Evolutionary conservation across 176 grass and related monocot species (phyloP), one percentile per base, ranked within the genome.

Genomic region (Calamus simplicifolius): DNA sequence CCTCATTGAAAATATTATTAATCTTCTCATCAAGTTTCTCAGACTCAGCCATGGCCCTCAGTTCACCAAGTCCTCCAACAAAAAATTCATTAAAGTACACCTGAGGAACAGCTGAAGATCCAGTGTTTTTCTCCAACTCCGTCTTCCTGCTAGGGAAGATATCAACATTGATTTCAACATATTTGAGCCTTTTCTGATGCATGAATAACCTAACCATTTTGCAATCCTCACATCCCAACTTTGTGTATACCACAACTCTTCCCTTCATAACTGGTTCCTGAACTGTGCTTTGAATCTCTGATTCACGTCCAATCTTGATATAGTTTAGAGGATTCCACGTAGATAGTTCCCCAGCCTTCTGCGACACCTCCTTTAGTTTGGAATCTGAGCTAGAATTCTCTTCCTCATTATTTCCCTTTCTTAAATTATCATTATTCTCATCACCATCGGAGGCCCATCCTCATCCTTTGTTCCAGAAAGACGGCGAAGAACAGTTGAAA

Each of bases 391-490:
- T 69, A 54, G 69, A 56, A 31, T 52, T 56, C 51, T 66, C 43
- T 17, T 73, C 74, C 21, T 76, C 75, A 25, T 69, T 58, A 50
- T 63, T 16, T 5, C 38, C 73, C n/a, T 52, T 78, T 84, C 58
- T 59, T 52, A 68, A 71, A 73, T 28, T 4, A 73, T 75, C 77
- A 71, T 54, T 74, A 49, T 76, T 66, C 52, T 78, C 82, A 67
- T 68, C 77, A 63, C 77, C 80, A 76, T 58, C 69, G 62, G 63
- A 64, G 55, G 55, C 17, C 61, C 70, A 58, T 73, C 75, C n/a
- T 90, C 82, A 17, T 96, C 80, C 65, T 82, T 96, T 74, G 79
- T 96, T 30, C 91, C 80, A 75, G 91, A 96, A 71, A 96, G 81
- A 23, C 72, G 86, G 4, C 91, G 83, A 50, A 96, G 71, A 74